Evolutionary conservation across 2,329 filamentous ascomycete genomes (phyloP).

Genomic region (Colletotrichum sp.): DNA sequence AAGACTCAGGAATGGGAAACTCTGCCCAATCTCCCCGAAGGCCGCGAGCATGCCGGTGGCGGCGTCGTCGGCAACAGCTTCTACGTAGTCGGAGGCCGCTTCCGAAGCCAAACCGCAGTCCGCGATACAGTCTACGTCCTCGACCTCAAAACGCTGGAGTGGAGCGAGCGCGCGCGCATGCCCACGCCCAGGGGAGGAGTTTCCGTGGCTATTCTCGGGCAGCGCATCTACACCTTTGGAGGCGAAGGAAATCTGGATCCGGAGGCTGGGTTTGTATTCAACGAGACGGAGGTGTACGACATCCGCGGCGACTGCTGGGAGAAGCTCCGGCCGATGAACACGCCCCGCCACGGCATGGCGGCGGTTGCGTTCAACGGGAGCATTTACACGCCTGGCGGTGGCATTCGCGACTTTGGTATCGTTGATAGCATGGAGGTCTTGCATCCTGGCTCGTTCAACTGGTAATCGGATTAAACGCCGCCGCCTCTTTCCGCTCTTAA

Average conservation of each 20-base stretch:
- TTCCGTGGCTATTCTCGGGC: background rate
- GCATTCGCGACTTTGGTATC: background rate
- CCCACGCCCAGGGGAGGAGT: background rate
- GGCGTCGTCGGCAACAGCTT: background rate
- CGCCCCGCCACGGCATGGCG: background rate
- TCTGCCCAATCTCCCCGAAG: background rate
- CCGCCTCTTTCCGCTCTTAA: accelerated
- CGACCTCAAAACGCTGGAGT: background rate
- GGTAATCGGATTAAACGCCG: background rate
- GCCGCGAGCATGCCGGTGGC: background rate
- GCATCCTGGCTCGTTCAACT: background rate
- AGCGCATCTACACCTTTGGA: background rate
- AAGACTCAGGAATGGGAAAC: background rate
- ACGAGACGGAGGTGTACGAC: background rate
- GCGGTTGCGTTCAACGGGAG: background rate
- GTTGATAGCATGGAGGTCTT: background rate
- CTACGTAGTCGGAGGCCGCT: background rate
- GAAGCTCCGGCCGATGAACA: background rate
- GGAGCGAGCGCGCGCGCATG: background rate
- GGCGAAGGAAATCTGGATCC: background rate
- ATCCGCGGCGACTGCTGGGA: background rate
- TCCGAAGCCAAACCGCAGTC: background rate
- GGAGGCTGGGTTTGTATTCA: background rate
- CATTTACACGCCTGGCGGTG: background rate
- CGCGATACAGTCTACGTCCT: background rate